A percentile compares a stretch with the other conserved stretches of the same genome.
phyloP scores from a whole-genome alignment of 768 basidiomycete genomes.

The Mycena rosella region DNA sequence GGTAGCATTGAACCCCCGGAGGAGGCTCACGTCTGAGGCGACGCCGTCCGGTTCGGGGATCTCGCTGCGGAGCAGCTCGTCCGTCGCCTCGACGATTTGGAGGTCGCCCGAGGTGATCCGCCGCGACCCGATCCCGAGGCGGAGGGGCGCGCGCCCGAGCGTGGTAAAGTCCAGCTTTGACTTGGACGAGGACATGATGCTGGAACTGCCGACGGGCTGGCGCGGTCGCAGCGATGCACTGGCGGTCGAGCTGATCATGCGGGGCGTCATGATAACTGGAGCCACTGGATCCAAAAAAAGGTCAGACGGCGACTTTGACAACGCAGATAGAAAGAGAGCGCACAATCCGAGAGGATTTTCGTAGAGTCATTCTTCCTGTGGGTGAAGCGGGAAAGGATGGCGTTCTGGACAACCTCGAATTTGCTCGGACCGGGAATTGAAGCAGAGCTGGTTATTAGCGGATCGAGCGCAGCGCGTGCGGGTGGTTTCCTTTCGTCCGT shows the following conservation, averaged over 20 bases:
- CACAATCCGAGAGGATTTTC: constrained; percentile 82
- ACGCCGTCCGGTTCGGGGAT: constrained; percentile 82
- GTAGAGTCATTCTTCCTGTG: constrained; percentile 78
- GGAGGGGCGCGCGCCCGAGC: constrained; percentile 82
- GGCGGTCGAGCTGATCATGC: constrained; percentile 79
- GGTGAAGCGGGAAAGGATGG: constrained; percentile 78
- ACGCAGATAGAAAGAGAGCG: constrained; percentile 48
- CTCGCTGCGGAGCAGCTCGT: constrained; percentile 77
- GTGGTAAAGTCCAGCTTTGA: constrained; percentile 78
- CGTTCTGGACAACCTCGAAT: constrained; percentile 75
- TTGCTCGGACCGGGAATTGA: constrained; percentile 57
- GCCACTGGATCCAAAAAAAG: constrained; percentile 68
- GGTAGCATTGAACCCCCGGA: constrained; percentile 95
- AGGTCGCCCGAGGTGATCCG: constrained; percentile 87
- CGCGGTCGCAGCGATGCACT: constrained; percentile 69
- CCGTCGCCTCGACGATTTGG: constrained; percentile 85
- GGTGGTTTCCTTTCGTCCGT: constrained; percentile 53
- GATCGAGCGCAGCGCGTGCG: constrained; percentile 54
- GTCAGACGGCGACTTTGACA: constrained; percentile 17
- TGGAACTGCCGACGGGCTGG: constrained; percentile 11
- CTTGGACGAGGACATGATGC: constrained; percentile 45
- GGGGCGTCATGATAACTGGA: constrained; percentile 91
- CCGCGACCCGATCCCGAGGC: constrained; percentile 72
- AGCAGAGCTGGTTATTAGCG: constrained; percentile 47
- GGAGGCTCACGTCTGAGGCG: constrained; percentile 80